Evolutionary conservation across 768 basidiomycete species (phyloP).

Genomic region (Leucosporidium yakuticum): DNA sequence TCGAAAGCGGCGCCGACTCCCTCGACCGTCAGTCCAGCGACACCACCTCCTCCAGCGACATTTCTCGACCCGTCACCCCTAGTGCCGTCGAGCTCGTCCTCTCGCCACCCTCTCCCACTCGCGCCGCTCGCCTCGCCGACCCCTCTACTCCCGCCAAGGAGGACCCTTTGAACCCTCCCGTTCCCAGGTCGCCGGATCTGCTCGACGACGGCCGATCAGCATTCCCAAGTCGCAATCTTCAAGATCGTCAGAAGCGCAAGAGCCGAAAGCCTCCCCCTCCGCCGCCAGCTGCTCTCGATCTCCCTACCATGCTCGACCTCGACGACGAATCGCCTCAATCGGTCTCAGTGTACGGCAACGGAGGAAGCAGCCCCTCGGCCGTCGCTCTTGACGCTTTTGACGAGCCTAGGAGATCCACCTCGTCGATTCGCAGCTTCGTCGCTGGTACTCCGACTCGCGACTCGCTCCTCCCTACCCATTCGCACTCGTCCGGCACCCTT

Average conservation of each 20-base stretch:
- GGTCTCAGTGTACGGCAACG: not conserved
- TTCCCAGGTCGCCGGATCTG: not conserved
- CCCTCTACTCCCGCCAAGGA: conserved; percentile 1
- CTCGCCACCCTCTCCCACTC: conserved; percentile 24
- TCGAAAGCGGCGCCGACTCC: not conserved
- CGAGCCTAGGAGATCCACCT: not conserved
- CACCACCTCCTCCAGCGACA: no score
- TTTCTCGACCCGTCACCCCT: not conserved
- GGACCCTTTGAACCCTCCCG: not conserved
- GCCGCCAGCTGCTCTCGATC: conserved; percentile 18
- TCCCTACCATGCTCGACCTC: conserved; percentile 29
- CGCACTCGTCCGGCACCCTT: no score
- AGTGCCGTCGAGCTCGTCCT: conserved; percentile 5
- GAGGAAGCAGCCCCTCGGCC: not conserved
- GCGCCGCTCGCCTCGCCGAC: not conserved
- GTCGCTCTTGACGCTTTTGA: not conserved
- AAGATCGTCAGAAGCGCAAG: not conserved
- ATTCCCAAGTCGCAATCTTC: not conserved
- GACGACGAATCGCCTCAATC: conserved; percentile 8
- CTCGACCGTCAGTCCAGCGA: no score
- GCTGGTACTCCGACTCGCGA: conserved; percentile 8
- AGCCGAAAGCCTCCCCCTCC: conserved; percentile 17
- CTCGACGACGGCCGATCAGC: not conserved
- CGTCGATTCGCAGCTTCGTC: conserved; percentile 5
- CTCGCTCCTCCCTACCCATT: not conserved